Percentiles rank a stretch among this genome's conserved stretches.
Evolutionary conservation across 164 flowering plant species (phyloP).

Genomic region (Chloranthus sessilifolius): DNA sequence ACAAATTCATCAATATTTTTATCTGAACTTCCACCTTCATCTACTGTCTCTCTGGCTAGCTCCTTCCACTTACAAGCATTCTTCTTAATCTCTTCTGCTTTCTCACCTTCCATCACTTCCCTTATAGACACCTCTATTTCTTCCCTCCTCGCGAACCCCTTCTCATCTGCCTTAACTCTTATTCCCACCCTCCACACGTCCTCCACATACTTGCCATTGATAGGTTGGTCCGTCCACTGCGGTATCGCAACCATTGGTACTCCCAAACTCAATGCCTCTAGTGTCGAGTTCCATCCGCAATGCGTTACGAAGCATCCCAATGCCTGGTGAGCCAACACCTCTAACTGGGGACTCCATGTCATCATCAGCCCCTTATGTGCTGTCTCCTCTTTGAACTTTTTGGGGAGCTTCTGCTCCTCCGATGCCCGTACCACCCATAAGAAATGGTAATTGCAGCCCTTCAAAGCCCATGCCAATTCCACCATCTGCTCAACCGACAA

Average conservation of each 20-base stretch:
- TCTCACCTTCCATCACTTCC: constrained; percentile 20
- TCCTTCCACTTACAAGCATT: constrained; percentile 13
- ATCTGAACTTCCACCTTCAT: constrained; percentile 19
- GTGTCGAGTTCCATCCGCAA: constrained; percentile 30
- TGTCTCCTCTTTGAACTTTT: constrained; percentile 8
- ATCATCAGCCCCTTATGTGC: constrained; percentile 25
- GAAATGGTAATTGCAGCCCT: background rate
- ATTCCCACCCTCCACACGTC: constrained; percentile 22
- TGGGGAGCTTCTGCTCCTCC: constrained; percentile 17
- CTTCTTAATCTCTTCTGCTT: constrained; percentile 5
- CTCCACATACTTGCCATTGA: constrained; percentile 18
- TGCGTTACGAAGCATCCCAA: constrained; percentile 30
- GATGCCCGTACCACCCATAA: constrained; percentile 12
- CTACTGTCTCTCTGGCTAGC: constrained; percentile 15
- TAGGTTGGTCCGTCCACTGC: constrained; percentile 23
- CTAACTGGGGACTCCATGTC: constrained; percentile 28
- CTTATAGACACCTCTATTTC: constrained; percentile 8
- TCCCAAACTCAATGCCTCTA: constrained; percentile 20
- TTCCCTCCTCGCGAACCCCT: constrained; percentile 12
- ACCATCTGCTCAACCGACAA: constrained; percentile 26
- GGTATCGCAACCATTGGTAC: constrained; percentile 27
- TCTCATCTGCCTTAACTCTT: constrained; percentile 13
- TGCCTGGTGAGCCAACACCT: constrained; percentile 24
- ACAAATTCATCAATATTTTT: constrained; percentile 16
- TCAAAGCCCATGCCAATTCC: constrained; percentile 20